Conservation (phyloP, 1,284 basidiomycete genomes). For the Sporisorium reilianum region DNA sequence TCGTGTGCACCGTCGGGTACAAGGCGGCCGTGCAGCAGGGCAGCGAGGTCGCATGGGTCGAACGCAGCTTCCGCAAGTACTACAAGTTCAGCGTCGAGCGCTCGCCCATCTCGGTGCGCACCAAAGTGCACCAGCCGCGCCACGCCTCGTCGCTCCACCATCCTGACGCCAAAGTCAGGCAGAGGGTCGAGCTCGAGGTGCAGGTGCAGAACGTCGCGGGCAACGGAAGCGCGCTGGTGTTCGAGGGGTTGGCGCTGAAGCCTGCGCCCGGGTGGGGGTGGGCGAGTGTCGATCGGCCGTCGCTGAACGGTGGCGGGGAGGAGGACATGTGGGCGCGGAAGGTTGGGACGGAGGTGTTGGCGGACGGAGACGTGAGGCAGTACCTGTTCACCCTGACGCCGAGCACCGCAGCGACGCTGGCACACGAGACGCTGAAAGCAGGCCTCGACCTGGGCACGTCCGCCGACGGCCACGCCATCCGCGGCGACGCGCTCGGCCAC, state of each 20-base stretch:
- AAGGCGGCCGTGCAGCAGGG: conserved; percentile 12
- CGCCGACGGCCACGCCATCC: conserved; percentile 15
- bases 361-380: conserved; percentile 62
- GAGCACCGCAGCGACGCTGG: neutral
- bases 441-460: conserved; percentile 19
- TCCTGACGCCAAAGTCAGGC: conserved; percentile 32
- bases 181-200: conserved; percentile 64
- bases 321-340: conserved; percentile 39
- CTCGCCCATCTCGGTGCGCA: conserved; percentile 62
- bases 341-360: conserved; percentile 27
- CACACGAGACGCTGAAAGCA: neutral
- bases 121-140: conserved; percentile 63
- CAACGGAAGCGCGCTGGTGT: conserved; percentile 36
- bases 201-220: conserved; percentile 63
- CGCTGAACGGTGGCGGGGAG: neutral
- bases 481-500: conserved; percentile 49
- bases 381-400: conserved; percentile 58
- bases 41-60: conserved; percentile 26
- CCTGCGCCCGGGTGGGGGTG: conserved; percentile 38
- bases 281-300: conserved; percentile 37
- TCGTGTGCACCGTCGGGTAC: conserved; percentile 66
- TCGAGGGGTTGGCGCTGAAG: conserved; percentile 52
- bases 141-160: conserved; percentile 33
- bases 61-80: conserved; percentile 62
- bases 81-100: conserved; percentile 56